A percentile compares a stretch with the other conserved stretches of the same genome.
These are phyloP conservation scores for Cyberlindnera samutprakarnensis DNA, from an alignment of 805 yeast genomes.

Conservation along the genomic window DNA sequence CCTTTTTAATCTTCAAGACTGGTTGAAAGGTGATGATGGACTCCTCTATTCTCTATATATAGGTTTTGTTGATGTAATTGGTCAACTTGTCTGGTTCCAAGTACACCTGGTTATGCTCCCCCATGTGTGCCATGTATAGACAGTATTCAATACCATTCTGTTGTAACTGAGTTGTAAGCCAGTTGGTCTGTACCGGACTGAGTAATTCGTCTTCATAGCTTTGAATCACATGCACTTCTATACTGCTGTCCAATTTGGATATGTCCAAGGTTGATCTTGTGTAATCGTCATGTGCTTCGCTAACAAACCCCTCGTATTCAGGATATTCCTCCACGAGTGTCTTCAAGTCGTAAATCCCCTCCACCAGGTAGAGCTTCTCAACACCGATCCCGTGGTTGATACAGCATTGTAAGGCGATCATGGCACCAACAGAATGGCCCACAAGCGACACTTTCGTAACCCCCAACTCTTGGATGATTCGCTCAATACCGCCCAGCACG, in stretches of 20 bases:
- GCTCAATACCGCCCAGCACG: constrained; percentile 31
- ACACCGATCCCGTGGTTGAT: constrained; percentile 8
- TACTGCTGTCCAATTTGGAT: not conserved
- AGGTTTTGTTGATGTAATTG: constrained; percentile 18
- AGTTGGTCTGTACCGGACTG: constrained; percentile 39
- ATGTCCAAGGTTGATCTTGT: constrained; percentile 8
- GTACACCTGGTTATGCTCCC: constrained; percentile 63
- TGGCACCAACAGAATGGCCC: constrained; percentile 85
- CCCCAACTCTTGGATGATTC: constrained; percentile 5
- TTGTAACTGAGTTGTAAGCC: constrained; percentile 30
- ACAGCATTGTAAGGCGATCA: constrained; percentile 22
- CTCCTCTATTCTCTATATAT: constrained; percentile 15
- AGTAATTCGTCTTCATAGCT: constrained; percentile 64
- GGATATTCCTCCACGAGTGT: constrained; percentile 56
- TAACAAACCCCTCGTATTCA: constrained; percentile 45
- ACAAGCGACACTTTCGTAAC: constrained; percentile 26
- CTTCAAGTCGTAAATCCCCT: constrained; percentile 60
- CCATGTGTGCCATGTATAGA: constrained; percentile 34
- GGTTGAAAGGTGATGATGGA: constrained; percentile 24
- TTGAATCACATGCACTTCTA: constrained; percentile 40
- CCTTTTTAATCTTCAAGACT: constrained; percentile 64
- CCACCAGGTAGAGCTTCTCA: constrained; percentile 36
- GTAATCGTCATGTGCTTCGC: constrained; percentile 43
- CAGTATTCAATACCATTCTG: constrained; percentile 11
- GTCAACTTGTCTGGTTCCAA: constrained; percentile 30